Conservation (phyloP, 176 grass and related monocot genomes). For the Pontederia crassipes region DNA sequence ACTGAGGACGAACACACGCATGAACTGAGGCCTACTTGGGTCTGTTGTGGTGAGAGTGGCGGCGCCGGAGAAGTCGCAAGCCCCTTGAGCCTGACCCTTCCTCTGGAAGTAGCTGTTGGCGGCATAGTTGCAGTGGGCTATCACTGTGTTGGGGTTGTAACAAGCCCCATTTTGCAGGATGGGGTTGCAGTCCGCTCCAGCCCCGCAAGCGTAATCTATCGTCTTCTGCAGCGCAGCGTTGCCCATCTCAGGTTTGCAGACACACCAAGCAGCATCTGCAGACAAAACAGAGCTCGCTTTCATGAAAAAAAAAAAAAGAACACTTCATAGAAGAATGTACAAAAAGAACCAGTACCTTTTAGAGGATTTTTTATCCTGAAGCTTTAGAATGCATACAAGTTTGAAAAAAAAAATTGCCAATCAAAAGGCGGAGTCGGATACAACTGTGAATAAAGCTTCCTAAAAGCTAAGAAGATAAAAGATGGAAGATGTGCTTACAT, state of each 20-base stretch:
- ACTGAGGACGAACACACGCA: not conserved
- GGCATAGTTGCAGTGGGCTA: slow-evolving; percentile 71
- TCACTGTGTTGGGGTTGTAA: slow-evolving; percentile 59
- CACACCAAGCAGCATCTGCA: slow-evolving; percentile 60
- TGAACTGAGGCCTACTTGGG: slow-evolving; percentile 32
- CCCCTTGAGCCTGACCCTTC: slow-evolving; percentile 39
- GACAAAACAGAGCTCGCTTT: too few relatives aligned
- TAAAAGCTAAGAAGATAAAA: too few relatives aligned
- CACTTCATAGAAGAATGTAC: not conserved
- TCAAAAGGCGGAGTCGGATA: too few relatives aligned
- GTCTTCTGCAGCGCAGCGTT: slow-evolving; percentile 48
- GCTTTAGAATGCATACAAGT: too few relatives aligned
- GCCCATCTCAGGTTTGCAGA: slow-evolving; percentile 42
- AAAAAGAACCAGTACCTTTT: not conserved
- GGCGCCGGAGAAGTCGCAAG: slow-evolving; percentile 54
- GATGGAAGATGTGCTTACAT: slow-evolving; percentile 2
- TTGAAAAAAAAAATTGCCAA: too few relatives aligned
- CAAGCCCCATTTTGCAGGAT: slow-evolving; percentile 45
- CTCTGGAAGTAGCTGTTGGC: slow-evolving; percentile 86
- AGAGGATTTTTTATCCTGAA: too few relatives aligned
- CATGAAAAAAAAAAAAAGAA: not conserved
- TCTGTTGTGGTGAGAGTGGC: slow-evolving; percentile 19
- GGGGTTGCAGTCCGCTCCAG: slow-evolving; percentile 52
- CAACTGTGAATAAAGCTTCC: too few relatives aligned
- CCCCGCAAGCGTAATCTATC: slow-evolving; percentile 70